Conservation (phyloP, 2,329 filamentous ascomycete species). For the Teratosphaeria zuluensis region DNA sequence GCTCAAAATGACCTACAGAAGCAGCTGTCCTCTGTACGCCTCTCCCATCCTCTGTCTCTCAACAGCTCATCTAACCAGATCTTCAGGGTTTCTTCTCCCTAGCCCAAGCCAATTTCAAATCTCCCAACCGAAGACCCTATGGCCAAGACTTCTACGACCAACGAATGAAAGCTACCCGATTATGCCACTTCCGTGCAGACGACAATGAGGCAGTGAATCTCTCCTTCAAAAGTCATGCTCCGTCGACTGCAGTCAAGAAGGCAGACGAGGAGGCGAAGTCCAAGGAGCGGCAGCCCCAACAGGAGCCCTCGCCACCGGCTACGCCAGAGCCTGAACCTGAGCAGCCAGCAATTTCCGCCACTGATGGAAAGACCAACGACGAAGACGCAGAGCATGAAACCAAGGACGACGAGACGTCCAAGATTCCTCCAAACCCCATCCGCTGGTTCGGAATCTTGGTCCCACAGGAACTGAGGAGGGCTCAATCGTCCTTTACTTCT, state of each 20-base stretch:
- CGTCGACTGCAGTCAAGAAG: slow-evolving; percentile 2
- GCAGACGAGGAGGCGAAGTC: not conserved
- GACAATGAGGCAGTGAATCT: not conserved
- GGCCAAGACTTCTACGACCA: slow-evolving; percentile 64
- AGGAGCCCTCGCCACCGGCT: slow-evolving; percentile 16
- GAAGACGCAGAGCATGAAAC: not conserved
- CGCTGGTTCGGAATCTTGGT: slow-evolving; percentile 47
- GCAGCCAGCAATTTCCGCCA: not conserved
- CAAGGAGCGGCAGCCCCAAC: slow-evolving; percentile 3
- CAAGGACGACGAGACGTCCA: not conserved
- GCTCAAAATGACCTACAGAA: slow-evolving; percentile 46
- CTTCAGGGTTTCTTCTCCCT: slow-evolving; percentile 41
- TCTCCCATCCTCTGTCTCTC: not conserved
- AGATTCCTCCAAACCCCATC: slow-evolving; percentile 41
- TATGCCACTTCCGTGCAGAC: slow-evolving; percentile 30
- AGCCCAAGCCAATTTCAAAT: slow-evolving; percentile 66
- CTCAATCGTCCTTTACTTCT: slow-evolving; percentile 49
- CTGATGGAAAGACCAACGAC: not conserved
- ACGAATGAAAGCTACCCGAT: slow-evolving; percentile 55
- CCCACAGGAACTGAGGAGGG: slow-evolving; percentile 40
- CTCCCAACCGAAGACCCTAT: slow-evolving; percentile 48
- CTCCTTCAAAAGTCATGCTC: not conserved
- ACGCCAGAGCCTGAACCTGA: slow-evolving; percentile 35
- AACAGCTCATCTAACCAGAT: not conserved
- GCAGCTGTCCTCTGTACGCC: slow-evolving; percentile 47